phyloP scores from a whole-genome alignment of 116 monocot species.

The Trichopus zeylanicus region DNA sequence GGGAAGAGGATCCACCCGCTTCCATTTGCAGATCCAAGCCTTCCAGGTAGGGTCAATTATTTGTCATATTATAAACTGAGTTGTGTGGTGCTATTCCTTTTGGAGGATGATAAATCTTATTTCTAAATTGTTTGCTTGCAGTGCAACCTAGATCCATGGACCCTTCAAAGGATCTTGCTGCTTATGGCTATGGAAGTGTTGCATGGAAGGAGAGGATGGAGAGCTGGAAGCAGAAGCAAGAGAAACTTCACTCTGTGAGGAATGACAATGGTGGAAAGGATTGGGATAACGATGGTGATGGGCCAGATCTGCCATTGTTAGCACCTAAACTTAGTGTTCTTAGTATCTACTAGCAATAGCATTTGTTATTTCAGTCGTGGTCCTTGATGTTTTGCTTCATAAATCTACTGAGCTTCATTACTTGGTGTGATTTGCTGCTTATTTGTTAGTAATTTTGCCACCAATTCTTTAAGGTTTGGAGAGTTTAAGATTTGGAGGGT shows the following conservation, averaged over 20 bases:
- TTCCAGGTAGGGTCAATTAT: no score
- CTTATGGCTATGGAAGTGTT: constrained; percentile 93
- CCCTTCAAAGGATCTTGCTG: constrained; percentile 88
- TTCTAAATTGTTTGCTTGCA: constrained; percentile 20
- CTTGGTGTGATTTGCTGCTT: no score
- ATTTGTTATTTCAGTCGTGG: no score
- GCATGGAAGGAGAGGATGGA: constrained; percentile 98
- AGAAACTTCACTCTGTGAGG: constrained; percentile 52
- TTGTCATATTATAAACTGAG: no score
- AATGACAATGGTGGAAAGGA: constrained; percentile 56
- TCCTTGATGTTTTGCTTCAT: no score
- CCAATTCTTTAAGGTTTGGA: no score
- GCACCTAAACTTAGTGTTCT: constrained; percentile 2
- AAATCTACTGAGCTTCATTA: no score
- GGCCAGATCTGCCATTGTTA: constrained; percentile 71
- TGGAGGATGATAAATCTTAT: no score
- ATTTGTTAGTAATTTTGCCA: no score
- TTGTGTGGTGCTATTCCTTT: no score
- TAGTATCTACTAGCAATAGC: no score
- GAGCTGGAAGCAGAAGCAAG: constrained; percentile 87
- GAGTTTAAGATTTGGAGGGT: no score
- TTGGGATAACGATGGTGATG: constrained; percentile 51
- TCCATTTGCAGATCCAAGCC: constrained; percentile 57
- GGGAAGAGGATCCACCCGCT: constrained; percentile 95
- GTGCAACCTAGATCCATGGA: constrained; percentile 95